Evolutionary conservation across 2,329 filamentous ascomycete genomes (phyloP).

Genomic region (Neonectria faginata): DNA sequence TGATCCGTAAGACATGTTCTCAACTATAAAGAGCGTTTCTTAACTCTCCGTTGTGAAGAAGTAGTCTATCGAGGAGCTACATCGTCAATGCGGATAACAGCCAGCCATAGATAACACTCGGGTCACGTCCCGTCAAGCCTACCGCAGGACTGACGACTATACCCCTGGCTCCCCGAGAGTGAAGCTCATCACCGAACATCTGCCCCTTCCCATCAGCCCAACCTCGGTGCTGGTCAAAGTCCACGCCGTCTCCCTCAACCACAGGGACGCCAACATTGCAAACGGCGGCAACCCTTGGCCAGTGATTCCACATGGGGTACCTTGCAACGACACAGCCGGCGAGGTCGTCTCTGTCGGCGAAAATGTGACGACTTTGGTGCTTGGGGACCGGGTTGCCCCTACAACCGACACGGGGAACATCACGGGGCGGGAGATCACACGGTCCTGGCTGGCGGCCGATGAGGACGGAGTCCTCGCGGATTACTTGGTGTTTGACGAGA

Average conservation of each 20-base stretch:
- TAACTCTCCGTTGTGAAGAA: not conserved
- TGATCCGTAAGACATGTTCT: not conserved
- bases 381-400: conserved; percentile 54
- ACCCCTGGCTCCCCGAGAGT: conserved; percentile 48
- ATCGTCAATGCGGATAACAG: not conserved
- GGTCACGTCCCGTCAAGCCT: conserved; percentile 40
- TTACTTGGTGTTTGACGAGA: conserved; percentile 56
- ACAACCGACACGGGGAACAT: conserved; percentile 55
- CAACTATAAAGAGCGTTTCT: not conserved
- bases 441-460: conserved; percentile 58
- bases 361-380: conserved; percentile 45
- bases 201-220: conserved; percentile 47
- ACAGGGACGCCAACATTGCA: conserved; percentile 52
- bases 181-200: conserved; percentile 49
- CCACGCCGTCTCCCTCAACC: conserved; percentile 51
- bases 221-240: conserved; percentile 49
- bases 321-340: conserved; percentile 56
- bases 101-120: not conserved
- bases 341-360: conserved; percentile 55
- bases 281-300: conserved; percentile 56
- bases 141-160: conserved; percentile 47
- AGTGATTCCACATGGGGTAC: conserved; percentile 49
- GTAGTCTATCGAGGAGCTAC: not conserved
- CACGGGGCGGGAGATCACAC: conserved; percentile 50
- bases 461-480: conserved; percentile 58